These are phyloP conservation scores for Tuber borchii DNA, from an alignment of 495 filamentous ascomycete species.

Conservation along the genomic window DNA sequence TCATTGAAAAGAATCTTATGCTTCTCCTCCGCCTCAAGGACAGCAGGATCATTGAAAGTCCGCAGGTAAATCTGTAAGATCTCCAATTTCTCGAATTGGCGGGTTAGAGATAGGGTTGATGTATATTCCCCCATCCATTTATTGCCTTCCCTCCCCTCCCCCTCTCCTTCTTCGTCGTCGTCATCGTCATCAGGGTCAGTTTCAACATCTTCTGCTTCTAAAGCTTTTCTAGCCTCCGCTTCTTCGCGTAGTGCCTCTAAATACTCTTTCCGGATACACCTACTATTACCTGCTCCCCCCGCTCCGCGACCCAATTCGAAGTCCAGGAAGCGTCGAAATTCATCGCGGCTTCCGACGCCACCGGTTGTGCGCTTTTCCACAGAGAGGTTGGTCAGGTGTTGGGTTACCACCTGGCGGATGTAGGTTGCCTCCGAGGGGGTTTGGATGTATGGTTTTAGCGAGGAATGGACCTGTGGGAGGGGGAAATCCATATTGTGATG, in stretches of 20 bases:
- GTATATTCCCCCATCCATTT: slow-evolving; percentile 33
- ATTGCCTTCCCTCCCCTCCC: slow-evolving; percentile 8
- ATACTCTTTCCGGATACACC: slow-evolving; percentile 30
- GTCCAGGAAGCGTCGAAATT: slow-evolving; percentile 38
- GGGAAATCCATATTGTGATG: slow-evolving; percentile 24
- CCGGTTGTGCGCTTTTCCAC: slow-evolving; percentile 36
- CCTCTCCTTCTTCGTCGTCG: slow-evolving; percentile 16
- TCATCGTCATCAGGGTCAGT: slow-evolving; percentile 15
- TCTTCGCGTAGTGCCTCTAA: slow-evolving; percentile 31
- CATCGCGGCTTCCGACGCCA: slow-evolving; percentile 30
- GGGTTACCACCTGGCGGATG: slow-evolving; percentile 32
- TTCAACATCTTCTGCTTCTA: slow-evolving; percentile 19
- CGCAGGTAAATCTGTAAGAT: slow-evolving; percentile 35
- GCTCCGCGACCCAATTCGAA: slow-evolving; percentile 30
- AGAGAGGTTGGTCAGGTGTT: slow-evolving; percentile 33
- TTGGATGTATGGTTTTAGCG: slow-evolving; percentile 28
- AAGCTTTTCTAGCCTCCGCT: slow-evolving; percentile 27
- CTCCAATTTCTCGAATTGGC: slow-evolving; percentile 29
- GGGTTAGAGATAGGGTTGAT: slow-evolving; percentile 23
- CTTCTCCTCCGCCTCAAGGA: slow-evolving; percentile 14
- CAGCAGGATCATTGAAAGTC: slow-evolving; percentile 21
- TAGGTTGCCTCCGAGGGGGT: slow-evolving; percentile 22
- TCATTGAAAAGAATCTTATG: slow-evolving; percentile 19
- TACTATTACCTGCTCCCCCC: background rate
- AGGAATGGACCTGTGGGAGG: slow-evolving; percentile 28